Evolutionary conservation across 768 basidiomycete species (phyloP).

Genomic region (Gymnopilus junonius): DNA sequence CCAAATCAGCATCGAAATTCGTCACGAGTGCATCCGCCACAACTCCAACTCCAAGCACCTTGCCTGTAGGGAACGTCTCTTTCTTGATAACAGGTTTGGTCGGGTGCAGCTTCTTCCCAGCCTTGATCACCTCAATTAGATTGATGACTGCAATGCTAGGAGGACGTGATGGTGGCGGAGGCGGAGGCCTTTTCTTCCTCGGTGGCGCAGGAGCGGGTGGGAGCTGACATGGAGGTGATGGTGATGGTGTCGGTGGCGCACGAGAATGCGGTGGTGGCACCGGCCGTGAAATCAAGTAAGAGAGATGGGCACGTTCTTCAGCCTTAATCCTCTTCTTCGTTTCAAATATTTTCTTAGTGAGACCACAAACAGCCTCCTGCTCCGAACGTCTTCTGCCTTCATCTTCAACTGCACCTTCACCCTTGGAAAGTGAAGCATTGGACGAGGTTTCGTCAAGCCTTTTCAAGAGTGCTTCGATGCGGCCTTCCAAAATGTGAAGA

Average conservation of each 20-base stretch:
- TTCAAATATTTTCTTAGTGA: background rate
- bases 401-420: background rate
- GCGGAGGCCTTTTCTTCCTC: too few relatives aligned
- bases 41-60: background rate
- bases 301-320: background rate
- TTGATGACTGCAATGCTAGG: background rate
- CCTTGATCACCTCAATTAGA: background rate
- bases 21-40: background rate
- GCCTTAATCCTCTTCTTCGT: background rate
- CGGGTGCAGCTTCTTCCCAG: background rate
- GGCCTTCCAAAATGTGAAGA: background rate
- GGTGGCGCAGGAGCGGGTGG: too few relatives aligned
- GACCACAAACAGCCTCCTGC: background rate
- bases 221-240: too few relatives aligned
- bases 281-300: too few relatives aligned
- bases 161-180: background rate
- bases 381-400: background rate
- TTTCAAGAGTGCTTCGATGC: background rate
- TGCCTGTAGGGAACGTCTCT: background rate
- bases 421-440: too few relatives aligned
- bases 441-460: background rate
- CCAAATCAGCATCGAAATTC: too few relatives aligned
- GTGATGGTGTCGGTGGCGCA: too few relatives aligned
- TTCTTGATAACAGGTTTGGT: background rate
- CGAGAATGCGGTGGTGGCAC: too few relatives aligned